A percentile compares a stretch with the other conserved stretches of the same genome.
Evolutionary conservation across 257 asterid genomes (phyloP).

Genomic region (Solanum bukasovii): DNA sequence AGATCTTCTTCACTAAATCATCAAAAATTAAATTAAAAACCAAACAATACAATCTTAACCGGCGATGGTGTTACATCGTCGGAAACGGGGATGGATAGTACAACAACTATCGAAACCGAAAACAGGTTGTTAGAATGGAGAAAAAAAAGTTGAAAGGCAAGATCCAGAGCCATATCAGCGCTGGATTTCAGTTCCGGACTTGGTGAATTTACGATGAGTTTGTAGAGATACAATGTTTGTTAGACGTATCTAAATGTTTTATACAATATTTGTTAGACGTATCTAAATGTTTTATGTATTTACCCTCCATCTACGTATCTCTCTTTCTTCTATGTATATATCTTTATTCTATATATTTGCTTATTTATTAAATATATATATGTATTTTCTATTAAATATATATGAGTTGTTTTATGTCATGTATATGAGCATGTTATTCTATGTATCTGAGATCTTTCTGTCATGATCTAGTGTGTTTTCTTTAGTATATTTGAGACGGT

Average conservation of each 20-base stretch:
- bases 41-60: neutral
- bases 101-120: accelerated
- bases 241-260: neutral
- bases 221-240: neutral
- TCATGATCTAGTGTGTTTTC: neutral
- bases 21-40: neutral
- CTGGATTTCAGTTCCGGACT: neutral
- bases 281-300: neutral
- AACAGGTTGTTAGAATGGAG: neutral
- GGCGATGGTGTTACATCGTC: neutral
- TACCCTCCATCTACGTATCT: neutral
- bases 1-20: neutral
- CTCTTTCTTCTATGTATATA: neutral
- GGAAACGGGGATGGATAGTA: neutral
- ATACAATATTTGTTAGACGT: neutral
- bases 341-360: too few relatives aligned
- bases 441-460: neutral
- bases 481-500: neutral
- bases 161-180: neutral
- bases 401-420: too few relatives aligned
- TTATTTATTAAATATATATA: too few relatives aligned
- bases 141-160: neutral
- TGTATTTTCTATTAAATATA: too few relatives aligned
- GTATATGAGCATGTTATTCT: neutral
- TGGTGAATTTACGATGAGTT: neutral